Conservation (phyloP, 2,329 filamentous ascomycete genomes). For the Plenodomus tracheiphilus region DNA sequence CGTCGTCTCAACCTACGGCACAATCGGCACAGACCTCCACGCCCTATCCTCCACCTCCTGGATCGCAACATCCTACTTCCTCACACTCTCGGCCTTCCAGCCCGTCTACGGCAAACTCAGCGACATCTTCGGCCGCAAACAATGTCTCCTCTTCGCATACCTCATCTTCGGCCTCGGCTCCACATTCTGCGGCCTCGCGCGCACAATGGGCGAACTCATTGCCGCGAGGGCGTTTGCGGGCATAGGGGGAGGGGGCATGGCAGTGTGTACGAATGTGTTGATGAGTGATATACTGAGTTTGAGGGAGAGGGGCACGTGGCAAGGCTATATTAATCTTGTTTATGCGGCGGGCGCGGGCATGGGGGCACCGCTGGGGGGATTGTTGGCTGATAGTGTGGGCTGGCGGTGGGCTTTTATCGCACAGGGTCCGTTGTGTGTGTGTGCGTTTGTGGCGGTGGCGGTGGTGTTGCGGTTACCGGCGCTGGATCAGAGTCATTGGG, state of each 20-base stretch:
- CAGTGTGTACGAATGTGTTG: constrained; percentile 69
- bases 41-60: constrained; percentile 75
- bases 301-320: constrained; percentile 71
- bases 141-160: constrained; percentile 67
- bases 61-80: constrained; percentile 71
- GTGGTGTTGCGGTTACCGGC: constrained; percentile 65
- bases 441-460: constrained; percentile 67
- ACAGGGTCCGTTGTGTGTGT: constrained; percentile 69
- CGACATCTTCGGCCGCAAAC: constrained; percentile 72
- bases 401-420: constrained; percentile 78
- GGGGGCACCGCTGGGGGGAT: constrained; percentile 71
- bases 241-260: constrained; percentile 73
- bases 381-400: constrained; percentile 72
- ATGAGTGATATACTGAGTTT: constrained; percentile 72
- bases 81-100: constrained; percentile 75
- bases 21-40: constrained; percentile 74
- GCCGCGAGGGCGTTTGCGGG: constrained; percentile 65
- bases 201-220: constrained; percentile 67
- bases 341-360: constrained; percentile 69
- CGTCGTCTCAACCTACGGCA: constrained; percentile 75
- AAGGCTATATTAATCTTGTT: constrained; percentile 73
- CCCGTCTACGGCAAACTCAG: constrained; percentile 72
- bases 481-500: constrained; percentile 64
- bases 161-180: constrained; percentile 67
- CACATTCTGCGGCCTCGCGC: constrained; percentile 64